These are phyloP conservation scores for Plasmodium vinckei DNA, from an alignment of 169 alveolate genomes.

Conservation along the genomic window DNA sequence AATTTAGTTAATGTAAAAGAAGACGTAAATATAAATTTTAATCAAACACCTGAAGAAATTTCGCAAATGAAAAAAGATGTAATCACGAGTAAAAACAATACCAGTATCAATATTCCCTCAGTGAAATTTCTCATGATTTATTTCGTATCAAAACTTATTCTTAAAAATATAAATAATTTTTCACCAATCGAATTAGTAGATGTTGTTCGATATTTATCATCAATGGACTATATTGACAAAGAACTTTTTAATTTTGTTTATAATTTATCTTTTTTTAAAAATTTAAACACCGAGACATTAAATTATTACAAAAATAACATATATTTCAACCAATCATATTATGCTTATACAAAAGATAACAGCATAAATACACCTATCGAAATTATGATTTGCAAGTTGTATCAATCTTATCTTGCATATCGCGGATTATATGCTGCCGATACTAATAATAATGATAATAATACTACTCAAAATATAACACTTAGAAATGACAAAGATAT, in stretches of 20 bases:
- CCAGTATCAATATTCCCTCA: not conserved
- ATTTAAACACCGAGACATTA: slow-evolving; percentile 36
- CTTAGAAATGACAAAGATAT: not conserved
- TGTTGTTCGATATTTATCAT: slow-evolving; percentile 50
- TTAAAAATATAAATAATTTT: slow-evolving; percentile 38
- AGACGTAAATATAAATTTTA: not conserved
- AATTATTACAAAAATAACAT: slow-evolving; percentile 36
- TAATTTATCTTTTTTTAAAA: slow-evolving; percentile 51
- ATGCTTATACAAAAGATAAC: slow-evolving; percentile 69
- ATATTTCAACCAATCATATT: slow-evolving; percentile 65
- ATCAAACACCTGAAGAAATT: not conserved
- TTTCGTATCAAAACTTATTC: slow-evolving; percentile 28
- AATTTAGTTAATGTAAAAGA: slow-evolving; percentile 1
- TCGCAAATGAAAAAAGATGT: not conserved
- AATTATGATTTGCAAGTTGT: slow-evolving; percentile 62
- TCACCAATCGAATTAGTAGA: slow-evolving; percentile 67
- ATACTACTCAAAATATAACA: not conserved
- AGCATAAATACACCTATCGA: slow-evolving; percentile 67
- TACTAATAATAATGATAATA: not conserved
- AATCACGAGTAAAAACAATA: not conserved
- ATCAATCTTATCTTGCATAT: slow-evolving; percentile 53
- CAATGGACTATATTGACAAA: slow-evolving; percentile 21
- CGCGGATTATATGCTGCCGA: not conserved
- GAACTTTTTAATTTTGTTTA: slow-evolving; percentile 59
- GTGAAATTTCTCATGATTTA: slow-evolving; percentile 30